Evolutionary conservation across 345 rosid species (phyloP), one percentile per base, ranked within the genome.

Genomic region (Lepidium sativum): DNA sequence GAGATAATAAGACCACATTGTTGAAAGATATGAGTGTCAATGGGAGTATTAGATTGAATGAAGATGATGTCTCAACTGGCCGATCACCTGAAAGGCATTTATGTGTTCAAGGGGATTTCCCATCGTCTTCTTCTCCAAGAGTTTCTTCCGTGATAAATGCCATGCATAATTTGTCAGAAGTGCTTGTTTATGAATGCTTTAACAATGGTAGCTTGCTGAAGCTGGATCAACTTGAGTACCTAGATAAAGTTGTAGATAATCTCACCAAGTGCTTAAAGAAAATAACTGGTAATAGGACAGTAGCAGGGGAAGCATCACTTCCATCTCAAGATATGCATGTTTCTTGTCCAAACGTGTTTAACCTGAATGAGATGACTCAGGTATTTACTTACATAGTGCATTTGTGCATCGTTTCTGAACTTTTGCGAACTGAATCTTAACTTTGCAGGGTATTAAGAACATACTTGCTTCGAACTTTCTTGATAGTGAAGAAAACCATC

Each of bases 391-490:
- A 2, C 45, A 8, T 47, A n/a, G 61, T 72, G 16, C 11, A 51
- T 57, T 69, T 58, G 16, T 43, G 27, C 6, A 57, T 52, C 33
- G 48, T 56, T 29, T 33, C 45, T 51, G 6, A 34, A 33, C 32
- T 75, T 4, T 18, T 70, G 16, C 50, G 2, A 54, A 68, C 67
- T 38, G 54, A 64, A 42, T 50, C 65, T 70, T 2, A 67, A 17
- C 49, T 67, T 70, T 80, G 74, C 82, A 88, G 98, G 82, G 88
- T 69, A 81, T 92, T 59, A 87, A 84, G 80, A 79, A 79, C 69
- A 69, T 85, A 50, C 96, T 89, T 65, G 60, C 35, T 53, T 85
- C 83, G 64, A 82, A 83, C 78, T 81, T 89, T 48, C 80, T 69
- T 60, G 84, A 68, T 9, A 78, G 71, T 67, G 85, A 80, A 45